Conservation (phyloP, 257 asterid species). For the Nicotiana sylvestris region DNA sequence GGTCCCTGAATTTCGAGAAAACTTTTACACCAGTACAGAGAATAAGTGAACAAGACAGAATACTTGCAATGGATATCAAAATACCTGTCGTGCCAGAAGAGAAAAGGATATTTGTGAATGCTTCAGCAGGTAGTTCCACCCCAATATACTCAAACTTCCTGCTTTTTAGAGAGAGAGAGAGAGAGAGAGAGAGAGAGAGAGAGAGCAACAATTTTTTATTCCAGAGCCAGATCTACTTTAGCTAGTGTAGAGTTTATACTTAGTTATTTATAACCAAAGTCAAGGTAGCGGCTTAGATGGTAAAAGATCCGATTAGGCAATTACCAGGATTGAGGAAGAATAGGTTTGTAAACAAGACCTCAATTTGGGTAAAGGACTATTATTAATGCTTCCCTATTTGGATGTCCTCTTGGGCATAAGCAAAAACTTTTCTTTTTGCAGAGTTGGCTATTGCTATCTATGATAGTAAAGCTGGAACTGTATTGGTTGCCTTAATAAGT, state of each 20-base stretch:
- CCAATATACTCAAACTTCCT: slow-evolving; percentile 78
- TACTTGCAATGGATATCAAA: slow-evolving; percentile 15
- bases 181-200: slow-evolving; percentile 18
- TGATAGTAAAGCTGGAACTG: slow-evolving; percentile 53
- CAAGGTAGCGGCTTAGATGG: not conserved
- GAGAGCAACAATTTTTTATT: slow-evolving; percentile 11
- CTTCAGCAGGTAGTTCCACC: slow-evolving; percentile 61
- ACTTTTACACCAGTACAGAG: slow-evolving; percentile 4
- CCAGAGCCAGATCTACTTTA: not conserved
- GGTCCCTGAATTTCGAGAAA: not conserved
- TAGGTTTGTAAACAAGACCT: not conserved
- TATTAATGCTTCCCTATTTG: not conserved
- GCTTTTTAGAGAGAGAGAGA: slow-evolving; percentile 30
- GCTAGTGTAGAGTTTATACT: not conserved
- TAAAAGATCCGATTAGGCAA: not conserved
- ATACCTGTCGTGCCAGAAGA: slow-evolving; percentile 99
- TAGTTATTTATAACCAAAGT: not conserved
- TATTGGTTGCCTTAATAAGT: slow-evolving; percentile 60
- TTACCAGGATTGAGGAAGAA: not conserved
- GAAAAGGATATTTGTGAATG: slow-evolving; percentile 90
- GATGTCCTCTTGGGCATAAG: slow-evolving; percentile 4
- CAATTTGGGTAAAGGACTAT: not conserved
- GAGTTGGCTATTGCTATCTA: slow-evolving; percentile 62
- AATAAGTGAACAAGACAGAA: not conserved
- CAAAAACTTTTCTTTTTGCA: not conserved